A percentile compares a stretch with the other conserved stretches of the same genome.
phyloP scores from a whole-genome alignment of 106 monocot species.

The Phalaenopsis equestris region DNA sequence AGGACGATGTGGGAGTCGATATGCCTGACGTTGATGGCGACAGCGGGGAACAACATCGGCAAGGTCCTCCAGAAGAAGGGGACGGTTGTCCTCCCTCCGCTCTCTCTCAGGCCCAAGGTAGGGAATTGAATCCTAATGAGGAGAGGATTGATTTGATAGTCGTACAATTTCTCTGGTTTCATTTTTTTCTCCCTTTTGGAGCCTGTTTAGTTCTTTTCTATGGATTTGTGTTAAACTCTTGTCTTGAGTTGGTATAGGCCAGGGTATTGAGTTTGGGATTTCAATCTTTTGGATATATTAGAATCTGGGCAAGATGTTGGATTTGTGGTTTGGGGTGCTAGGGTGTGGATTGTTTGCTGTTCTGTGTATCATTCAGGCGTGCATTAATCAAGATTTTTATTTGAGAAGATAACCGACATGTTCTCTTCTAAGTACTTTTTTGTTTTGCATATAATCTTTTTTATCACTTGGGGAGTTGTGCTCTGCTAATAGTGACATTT shows the following conservation, averaged over 20 bases:
- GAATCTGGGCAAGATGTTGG: not conserved
- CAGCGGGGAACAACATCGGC: constrained; percentile 95
- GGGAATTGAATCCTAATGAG: not conserved
- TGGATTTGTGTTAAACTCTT: not conserved
- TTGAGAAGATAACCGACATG: not conserved
- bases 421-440: not conserved
- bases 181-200: not conserved
- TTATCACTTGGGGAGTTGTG: too few relatives aligned
- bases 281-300: not conserved
- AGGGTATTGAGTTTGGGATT: not conserved
- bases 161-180: not conserved
- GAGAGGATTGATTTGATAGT: not conserved
- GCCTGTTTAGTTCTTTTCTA: not conserved
- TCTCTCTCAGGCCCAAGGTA: constrained; percentile 96
- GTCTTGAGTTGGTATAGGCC: not conserved
- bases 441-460: too few relatives aligned
- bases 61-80: constrained; percentile 99
- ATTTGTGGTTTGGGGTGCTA: not conserved
- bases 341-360: not conserved
- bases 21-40: constrained; percentile 61
- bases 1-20: constrained; percentile 73
- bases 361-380: not conserved
- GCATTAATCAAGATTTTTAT: not conserved
- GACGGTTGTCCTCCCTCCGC: constrained; percentile 83
- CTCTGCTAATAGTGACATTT: too few relatives aligned